A percentile compares a stretch with the other conserved stretches of the same genome.
These are phyloP conservation scores for Gossypium raimondii DNA, from an alignment of 345 rosid genomes.

Conservation along the genomic window DNA sequence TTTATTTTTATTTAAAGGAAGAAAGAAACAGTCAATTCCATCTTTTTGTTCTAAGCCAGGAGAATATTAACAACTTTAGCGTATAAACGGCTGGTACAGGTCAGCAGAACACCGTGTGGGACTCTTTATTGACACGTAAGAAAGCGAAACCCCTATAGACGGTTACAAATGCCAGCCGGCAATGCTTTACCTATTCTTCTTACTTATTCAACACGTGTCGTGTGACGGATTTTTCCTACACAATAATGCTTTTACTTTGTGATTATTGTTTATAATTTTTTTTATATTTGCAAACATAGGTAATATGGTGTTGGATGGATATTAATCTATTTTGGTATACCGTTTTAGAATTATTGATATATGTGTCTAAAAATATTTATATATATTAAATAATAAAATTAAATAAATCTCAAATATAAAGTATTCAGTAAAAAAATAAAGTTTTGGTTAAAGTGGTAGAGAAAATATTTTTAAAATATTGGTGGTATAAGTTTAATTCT, in stretches of 20 bases:
- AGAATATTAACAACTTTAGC: not conserved
- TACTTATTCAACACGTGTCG: not conserved
- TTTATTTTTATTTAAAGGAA: not conserved
- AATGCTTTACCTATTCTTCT: not conserved
- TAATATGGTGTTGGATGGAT: no score
- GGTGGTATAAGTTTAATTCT: no score
- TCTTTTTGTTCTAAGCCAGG: not conserved
- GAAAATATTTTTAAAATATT: no score
- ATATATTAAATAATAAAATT: no score
- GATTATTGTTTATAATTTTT: no score
- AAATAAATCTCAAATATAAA: no score
- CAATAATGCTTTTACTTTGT: not conserved
- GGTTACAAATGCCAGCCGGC: constrained; percentile 19
- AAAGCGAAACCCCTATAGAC: not conserved
- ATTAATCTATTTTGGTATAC: no score
- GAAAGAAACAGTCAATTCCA: not conserved
- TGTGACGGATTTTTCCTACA: not conserved
- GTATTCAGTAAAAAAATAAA: no score
- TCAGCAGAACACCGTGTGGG: constrained; percentile 10
- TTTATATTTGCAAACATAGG: no score
- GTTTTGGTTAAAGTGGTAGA: accelerated
- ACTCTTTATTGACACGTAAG: constrained; percentile 8
- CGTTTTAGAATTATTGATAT: no score
- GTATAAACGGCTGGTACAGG: constrained; percentile 3
- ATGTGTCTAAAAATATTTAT: no score